phyloP scores from a whole-genome alignment of 805 yeast genomes.

The Cyberlindnera galapagoensis region DNA sequence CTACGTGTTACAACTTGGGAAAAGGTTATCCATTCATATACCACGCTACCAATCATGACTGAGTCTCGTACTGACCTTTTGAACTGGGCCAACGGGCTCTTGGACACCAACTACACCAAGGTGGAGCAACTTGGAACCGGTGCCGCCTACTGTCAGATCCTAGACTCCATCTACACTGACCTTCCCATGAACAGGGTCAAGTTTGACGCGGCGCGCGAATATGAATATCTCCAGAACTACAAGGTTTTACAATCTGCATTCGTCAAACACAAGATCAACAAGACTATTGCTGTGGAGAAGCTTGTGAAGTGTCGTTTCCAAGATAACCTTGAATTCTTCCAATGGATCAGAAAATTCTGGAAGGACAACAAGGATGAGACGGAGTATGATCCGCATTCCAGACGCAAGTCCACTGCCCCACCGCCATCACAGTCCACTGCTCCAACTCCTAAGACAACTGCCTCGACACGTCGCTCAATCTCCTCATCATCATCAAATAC shows the following conservation, averaged over 20 bases:
- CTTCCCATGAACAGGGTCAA: constrained; percentile 76
- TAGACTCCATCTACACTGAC: constrained; percentile 80
- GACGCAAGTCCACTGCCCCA: constrained; percentile 36
- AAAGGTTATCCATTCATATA: no score
- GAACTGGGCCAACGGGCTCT: constrained; percentile 74
- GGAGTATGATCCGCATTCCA: constrained; percentile 60
- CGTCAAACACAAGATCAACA: constrained; percentile 59
- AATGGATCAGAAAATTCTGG: constrained; percentile 88
- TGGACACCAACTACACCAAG: constrained; percentile 59
- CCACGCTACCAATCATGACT: no score
- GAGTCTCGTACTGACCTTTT: constrained; percentile 82
- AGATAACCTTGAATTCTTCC: constrained; percentile 89
- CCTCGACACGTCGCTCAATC: not conserved
- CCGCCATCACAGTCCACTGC: constrained; percentile 2
- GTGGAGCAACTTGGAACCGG: constrained; percentile 96
- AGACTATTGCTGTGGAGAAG: constrained; percentile 73
- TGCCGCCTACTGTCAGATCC: constrained; percentile 87
- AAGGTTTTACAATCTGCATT: constrained; percentile 84
- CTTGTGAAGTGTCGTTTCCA: constrained; percentile 85
- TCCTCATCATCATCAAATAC: not conserved
- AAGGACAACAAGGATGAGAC: constrained; percentile 61
- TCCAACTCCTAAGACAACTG: not conserved
- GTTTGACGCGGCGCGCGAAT: constrained; percentile 63
- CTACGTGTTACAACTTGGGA: constrained; percentile 3
- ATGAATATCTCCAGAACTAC: constrained; percentile 73